Base-by-base conservation (phyloP, 306 rosid genomes). In the Nissolia schottii region DNA sequence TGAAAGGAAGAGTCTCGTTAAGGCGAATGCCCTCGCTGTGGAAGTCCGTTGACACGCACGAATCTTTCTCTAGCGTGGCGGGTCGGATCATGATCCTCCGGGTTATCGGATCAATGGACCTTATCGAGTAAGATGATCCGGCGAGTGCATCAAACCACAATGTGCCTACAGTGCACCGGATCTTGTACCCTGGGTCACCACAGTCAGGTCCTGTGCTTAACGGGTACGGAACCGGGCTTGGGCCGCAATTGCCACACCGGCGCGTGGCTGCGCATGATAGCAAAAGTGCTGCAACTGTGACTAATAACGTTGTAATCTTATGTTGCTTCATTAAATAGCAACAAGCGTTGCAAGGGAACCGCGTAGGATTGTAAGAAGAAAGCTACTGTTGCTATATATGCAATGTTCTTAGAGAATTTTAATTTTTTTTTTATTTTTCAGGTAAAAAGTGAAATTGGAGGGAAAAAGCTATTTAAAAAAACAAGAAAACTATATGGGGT, bases 181-280 rank as follows among this genome's bases (percentile, higher is more conserved):
- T 31, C 43, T 45, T 77, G 66, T 85, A 85, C 54, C 5, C 19
- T 7, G 85, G 78, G 64, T 80, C 76, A 0, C 89, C 89, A 7
- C 89, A 85, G 5, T 57, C 71, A 38, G 83, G 78, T 62, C 83
- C 78, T 0, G 84, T 77, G 64, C 90, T 82, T 16, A 85, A 74
- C 0, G 90, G 90, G 38, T 77, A 85, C 0, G 87, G 90, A 37
- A 82, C 87, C 29, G 78, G 73, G 40, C 56, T 61, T 0, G 45
- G 41, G 31, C 88, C 86, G 0, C 88, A 85, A 24, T 75, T 70
- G 1, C 53, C 35, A 15, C 89, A 85, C 3, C 38, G 62, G 6
- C 49, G 68, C 4, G 70, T 10, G 18, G 12, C 55, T 3, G 69
- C 20, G 43, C 24, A 70, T 50, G 72, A 49, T 32, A 79, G 75